Percentiles rank a stretch among this genome's conserved stretches.
Evolutionary conservation across 2,329 filamentous ascomycete species (phyloP).

Genomic region (Penicillium digitatum): DNA sequence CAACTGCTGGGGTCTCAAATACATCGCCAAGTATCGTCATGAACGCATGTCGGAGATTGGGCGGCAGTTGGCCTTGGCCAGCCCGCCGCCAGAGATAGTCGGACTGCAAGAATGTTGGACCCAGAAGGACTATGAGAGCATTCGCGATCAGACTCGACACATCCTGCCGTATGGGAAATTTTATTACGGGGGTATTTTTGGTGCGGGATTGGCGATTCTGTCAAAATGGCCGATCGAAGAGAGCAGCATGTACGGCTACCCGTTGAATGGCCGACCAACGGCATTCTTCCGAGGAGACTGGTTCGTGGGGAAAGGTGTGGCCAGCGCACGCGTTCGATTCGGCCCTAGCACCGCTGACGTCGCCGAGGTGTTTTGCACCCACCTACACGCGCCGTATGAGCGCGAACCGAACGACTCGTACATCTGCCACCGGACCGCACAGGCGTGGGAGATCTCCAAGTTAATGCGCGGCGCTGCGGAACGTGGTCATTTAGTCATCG

Average conservation of each 20-base stretch:
- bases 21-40: constrained; percentile 70
- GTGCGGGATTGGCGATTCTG: constrained; percentile 81
- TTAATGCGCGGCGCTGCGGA: constrained; percentile 77
- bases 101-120: constrained; percentile 96
- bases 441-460: constrained; percentile 93
- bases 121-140: constrained; percentile 73
- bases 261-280: constrained; percentile 88
- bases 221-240: constrained; percentile 91
- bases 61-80: constrained; percentile 64
- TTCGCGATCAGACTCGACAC: constrained; percentile 67
- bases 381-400: constrained; percentile 87
- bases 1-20: constrained; percentile 97
- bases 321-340: constrained; percentile 72
- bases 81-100: constrained; percentile 74
- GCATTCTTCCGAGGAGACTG: constrained; percentile 94
- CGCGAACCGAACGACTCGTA: constrained; percentile 76
- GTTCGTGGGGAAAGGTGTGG: constrained; percentile 93
- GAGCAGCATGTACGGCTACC: constrained; percentile 78
- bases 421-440: constrained; percentile 81
- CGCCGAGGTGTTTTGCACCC: constrained; percentile 88
- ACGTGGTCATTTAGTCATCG: constrained; percentile 76
- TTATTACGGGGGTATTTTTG: constrained; percentile 85
- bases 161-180: constrained; percentile 89
- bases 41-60: constrained; percentile 82
- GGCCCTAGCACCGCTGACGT: constrained; percentile 62